Evolutionary conservation across 2,329 filamentous ascomycete genomes (phyloP).

Genomic region (Aspergillus novofumigatus): DNA sequence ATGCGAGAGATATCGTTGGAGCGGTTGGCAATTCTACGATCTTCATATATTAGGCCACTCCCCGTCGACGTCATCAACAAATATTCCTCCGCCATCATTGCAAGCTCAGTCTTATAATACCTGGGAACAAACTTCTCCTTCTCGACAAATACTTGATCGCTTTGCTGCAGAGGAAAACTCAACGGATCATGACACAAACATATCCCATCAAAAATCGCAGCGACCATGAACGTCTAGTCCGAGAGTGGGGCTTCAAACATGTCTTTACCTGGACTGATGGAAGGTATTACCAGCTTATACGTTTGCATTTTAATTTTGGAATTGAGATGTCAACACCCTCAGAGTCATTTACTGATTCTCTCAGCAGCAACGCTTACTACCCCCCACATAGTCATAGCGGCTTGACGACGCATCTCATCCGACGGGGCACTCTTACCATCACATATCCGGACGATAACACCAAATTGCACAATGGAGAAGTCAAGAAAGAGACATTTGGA

Average conservation of each 20-base stretch:
- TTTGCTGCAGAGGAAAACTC: not conserved
- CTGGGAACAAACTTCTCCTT: not conserved
- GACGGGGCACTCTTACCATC: slow-evolving; percentile 54
- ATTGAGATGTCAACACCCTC: not conserved
- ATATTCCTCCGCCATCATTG: not conserved
- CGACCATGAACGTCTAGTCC: slow-evolving; percentile 53
- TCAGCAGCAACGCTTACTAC: slow-evolving; percentile 54
- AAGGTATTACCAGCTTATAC: slow-evolving; percentile 41
- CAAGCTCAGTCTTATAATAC: not conserved
- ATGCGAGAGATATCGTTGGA: not conserved
- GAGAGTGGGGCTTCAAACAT: slow-evolving; percentile 55
- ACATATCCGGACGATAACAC: slow-evolving; percentile 51
- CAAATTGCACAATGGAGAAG: slow-evolving; percentile 19
- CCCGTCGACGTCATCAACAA: not conserved
- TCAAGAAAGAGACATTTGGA: slow-evolving; percentile 52
- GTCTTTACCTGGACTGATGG: slow-evolving; percentile 61
- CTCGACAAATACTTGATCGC: not conserved
- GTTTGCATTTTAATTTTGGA: slow-evolving; percentile 3
- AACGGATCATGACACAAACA: slow-evolving; percentile 21
- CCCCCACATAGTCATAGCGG: slow-evolving; percentile 54
- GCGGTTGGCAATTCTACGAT: not conserved
- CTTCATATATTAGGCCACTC: not conserved
- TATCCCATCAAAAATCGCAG: slow-evolving; percentile 32
- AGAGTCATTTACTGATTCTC: not conserved
- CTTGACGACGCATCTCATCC: slow-evolving; percentile 58